Base-by-base conservation (phyloP, 169 alveolate species). In the Plasmodium falciparum region DNA sequence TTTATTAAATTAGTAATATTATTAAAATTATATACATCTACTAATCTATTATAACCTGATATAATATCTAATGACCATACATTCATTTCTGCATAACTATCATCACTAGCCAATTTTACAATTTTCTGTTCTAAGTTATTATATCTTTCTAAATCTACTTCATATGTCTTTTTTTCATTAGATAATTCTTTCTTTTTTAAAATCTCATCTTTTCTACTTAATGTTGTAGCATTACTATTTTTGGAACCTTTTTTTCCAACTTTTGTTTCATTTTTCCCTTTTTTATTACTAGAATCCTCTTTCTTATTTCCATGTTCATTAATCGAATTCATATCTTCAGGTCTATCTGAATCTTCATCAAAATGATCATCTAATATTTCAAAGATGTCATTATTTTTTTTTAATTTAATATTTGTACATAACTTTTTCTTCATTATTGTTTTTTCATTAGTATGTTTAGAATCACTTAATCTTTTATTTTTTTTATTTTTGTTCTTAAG, bases 31-130 rank as follows among this genome's bases (percentile, higher is more conserved):
- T 83, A 83, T 26, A 83, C 91, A 83, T 83, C 91, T 83, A 83
- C 91, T 54, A 83, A 63, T 83, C 91, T 83, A 49, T 83, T 83
- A 83, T 69, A 83, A 7, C 91, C 91, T 15, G 91, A 69, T 56
- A 83, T 83, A 58, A 83, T 83, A 83, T 83, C 91, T 49, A 83
- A 33, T 7, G 91, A 83, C 91, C 91, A 83, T 58, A 83, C 59
- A 50, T 83, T 83, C 91, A 83, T 83, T 20, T 83, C 91, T 33
- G 83, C 22, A 62, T 83, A 83, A 61, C 39, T 69, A 69, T 83
- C 56, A 49, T 83, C 69, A 75, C 91, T 83, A 69, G 85, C 49
- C 39, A 83, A 54, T 58, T 83, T 83, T 43, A 69, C 70, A 12
- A 83, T 49, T 59, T 83, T 67, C 20, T 59, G 49, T 67, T 83